Percentiles rank a stretch among this genome's conserved stretches.
Evolutionary conservation across 768 basidiomycete genomes (phyloP).

Genomic region (Cystobasidium onofrii): DNA sequence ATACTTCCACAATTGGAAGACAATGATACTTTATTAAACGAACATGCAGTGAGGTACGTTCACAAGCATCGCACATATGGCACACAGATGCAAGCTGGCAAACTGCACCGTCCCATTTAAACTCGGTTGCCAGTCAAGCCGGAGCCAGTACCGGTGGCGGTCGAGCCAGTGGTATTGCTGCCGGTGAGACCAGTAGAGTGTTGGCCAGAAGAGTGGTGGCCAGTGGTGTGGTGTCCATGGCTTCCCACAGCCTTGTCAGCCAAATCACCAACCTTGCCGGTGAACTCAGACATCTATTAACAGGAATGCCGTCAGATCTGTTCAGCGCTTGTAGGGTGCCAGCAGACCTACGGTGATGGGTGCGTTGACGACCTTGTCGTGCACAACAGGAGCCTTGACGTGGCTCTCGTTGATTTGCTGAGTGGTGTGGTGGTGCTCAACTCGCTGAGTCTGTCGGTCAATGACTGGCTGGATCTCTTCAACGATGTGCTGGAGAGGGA

Average conservation of each 20-base stretch:
- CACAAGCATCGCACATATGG: background rate
- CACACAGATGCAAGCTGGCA: background rate
- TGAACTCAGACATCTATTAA: constrained; percentile 27
- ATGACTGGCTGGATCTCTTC: constrained; percentile 32
- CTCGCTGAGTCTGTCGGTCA: constrained; percentile 29
- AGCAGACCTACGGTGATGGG: constrained; percentile 18
- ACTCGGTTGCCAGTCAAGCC: constrained; percentile 3
- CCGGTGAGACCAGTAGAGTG: constrained; percentile 4
- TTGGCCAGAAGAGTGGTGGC: background rate
- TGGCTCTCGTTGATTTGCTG: constrained; percentile 29
- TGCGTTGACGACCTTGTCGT: constrained; percentile 1
- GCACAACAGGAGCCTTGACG: constrained; percentile 29
- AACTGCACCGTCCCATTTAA: background rate
- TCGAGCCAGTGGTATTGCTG: constrained; percentile 2
- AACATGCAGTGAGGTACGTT: background rate
- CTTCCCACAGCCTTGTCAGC: background rate
- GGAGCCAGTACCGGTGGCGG: constrained; percentile 9
- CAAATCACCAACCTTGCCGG: constrained; percentile 20
- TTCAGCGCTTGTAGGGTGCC: no score
- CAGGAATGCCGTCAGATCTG: no score
- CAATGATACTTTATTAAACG: background rate
- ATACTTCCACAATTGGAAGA: no score
- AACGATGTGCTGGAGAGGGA: constrained; percentile 5
- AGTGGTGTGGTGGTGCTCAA: constrained; percentile 32
- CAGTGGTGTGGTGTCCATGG: background rate